Base-by-base conservation (phyloP, 768 basidiomycete genomes). In the Hericium erinaceus region DNA sequence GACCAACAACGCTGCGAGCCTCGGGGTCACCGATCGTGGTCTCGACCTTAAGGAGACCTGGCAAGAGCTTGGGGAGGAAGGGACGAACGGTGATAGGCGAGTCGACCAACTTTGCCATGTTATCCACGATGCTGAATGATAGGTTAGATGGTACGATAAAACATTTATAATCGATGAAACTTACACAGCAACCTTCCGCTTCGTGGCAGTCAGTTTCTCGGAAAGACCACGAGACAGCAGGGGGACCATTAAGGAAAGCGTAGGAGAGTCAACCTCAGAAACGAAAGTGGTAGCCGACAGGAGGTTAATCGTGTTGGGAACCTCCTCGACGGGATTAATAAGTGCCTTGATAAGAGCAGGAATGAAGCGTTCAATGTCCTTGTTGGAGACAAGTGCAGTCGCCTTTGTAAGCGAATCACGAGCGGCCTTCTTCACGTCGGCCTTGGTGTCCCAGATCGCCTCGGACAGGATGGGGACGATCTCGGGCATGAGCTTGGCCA, bases 281-380 rank as follows among this genome's bases (percentile, higher is more conserved):
- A 98, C 95, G 86, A 97, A 98, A 73, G 95, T 98, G 74, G 95
- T 98, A 58, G 95, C 85, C 74, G 95, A 93, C 75, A 97, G 92
- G 76, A 95, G 89, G 61, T 81, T 81, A 67, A 98, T 91, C 68
- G 94, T 97, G 67, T 84, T 87, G 67, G 95, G 90, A 58, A 98
- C 95, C 84, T 99, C 97, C 79, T 99, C 95, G 63, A 97, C 93
- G 67, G 97, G 97, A 81, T 99, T 95, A 77, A 98, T 93, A 69
- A 98, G 80, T 72, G 92, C 88, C 74, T 95, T 93, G 74, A 98
- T 95, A 68, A 99, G 85, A 72, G 95, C 95, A 66, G 92, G 92
- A 80, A 98, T 92, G 78, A 89, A 97, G 75, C 84, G 85, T 83
- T 91, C 88, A 58, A 92, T 94, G 76, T 95, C 95, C 86, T 97